Evolutionary conservation across 2,329 filamentous ascomycete genomes (phyloP), one percentile per base, ranked within the genome.

Genomic region (Monosporascus sp.): DNA sequence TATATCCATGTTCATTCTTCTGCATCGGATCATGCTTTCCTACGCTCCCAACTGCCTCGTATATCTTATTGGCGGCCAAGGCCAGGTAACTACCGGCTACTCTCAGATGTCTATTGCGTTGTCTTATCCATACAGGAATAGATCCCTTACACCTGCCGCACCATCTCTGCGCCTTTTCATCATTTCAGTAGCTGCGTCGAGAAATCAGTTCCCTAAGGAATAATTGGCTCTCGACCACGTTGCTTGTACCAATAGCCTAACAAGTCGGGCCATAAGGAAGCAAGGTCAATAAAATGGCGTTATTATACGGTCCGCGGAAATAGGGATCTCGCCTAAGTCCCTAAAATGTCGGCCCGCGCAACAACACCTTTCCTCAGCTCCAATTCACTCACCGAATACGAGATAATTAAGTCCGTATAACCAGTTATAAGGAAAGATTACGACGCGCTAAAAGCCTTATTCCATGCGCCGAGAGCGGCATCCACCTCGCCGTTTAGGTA

Each of bases 401-500:
- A 15, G 2, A 38, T 15, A n/a, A 38, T 38, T 5, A 38, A 4
- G 37, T 38, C 37, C 37, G 37, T 38, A 38, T 38, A 38, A n/a
- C 37, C 11, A 38, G 11, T 38, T 15, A 15, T 5, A 38, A 38
- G 14, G 14, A 38, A 38, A 17, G 11, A 15, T 15, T 38, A 2
- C 6, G 11, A 38, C 5, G 4, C 4, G 14, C 2, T n/a, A n/a
- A 53, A 47, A 11, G 48, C 54, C 25, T 24, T 36, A 14, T 52
- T n/a, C 50, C 50, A 55, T 14, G 25, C 44, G 3, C 17, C 34
- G 17, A 52, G 17, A 24, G 50, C 47, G 27, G 41, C 6, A n/a
- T 52, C 37, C 3, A 50, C 25, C 27, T 39, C 24, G 5, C 50
- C 50, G 6, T 49, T 39, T 24, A 55, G 24, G 15, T 55, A 42